A percentile compares a stretch with the other conserved stretches of the same genome.
Evolutionary conservation across 768 basidiomycete species (phyloP).

Genomic region (Mycena metata): DNA sequence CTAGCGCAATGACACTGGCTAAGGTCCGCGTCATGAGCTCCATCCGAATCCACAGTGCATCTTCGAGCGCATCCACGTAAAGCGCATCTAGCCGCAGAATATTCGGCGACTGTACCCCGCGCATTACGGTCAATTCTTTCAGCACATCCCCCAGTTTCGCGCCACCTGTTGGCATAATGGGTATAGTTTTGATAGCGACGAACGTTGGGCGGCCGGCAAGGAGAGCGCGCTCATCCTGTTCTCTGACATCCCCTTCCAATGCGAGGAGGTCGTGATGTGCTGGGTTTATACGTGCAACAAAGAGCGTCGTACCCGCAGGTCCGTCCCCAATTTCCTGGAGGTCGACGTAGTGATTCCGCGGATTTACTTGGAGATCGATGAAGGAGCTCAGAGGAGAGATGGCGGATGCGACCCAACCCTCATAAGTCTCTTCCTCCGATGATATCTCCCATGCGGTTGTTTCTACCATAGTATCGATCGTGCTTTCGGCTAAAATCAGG

Average conservation of each 20-base stretch:
- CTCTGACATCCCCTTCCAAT: conserved; percentile 1
- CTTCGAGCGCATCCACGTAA: conserved; percentile 56
- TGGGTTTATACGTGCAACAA: conserved; percentile 19
- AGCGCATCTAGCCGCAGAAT: conserved; percentile 60
- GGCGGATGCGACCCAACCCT: conserved; percentile 53
- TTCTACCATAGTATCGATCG: neutral
- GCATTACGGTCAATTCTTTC: conserved; percentile 59
- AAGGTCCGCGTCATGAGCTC: conserved; percentile 72
- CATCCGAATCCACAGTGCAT: conserved; percentile 70
- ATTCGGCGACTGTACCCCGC: conserved; percentile 55
- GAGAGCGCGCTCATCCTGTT: conserved; percentile 7
- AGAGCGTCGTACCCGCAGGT: conserved; percentile 64
- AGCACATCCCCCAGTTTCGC: conserved; percentile 60
- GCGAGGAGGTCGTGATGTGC: neutral
- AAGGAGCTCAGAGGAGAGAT: conserved; percentile 54
- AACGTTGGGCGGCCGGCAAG: conserved; percentile 32
- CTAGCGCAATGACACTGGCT: conserved; percentile 65
- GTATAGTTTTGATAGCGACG: conserved; percentile 69
- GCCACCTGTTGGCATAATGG: conserved; percentile 50
- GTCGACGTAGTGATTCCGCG: conserved; percentile 55
- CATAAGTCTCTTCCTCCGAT: conserved; percentile 36
- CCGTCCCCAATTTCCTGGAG: conserved; percentile 69
- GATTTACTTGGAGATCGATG: conserved; percentile 57
- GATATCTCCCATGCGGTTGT: neutral
- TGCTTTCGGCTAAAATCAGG: neutral